Percentiles rank a stretch among this genome's conserved stretches.
phyloP scores from a whole-genome alignment of 371 early-diverging fungal species.

The Blastocladiella emersonii region DNA sequence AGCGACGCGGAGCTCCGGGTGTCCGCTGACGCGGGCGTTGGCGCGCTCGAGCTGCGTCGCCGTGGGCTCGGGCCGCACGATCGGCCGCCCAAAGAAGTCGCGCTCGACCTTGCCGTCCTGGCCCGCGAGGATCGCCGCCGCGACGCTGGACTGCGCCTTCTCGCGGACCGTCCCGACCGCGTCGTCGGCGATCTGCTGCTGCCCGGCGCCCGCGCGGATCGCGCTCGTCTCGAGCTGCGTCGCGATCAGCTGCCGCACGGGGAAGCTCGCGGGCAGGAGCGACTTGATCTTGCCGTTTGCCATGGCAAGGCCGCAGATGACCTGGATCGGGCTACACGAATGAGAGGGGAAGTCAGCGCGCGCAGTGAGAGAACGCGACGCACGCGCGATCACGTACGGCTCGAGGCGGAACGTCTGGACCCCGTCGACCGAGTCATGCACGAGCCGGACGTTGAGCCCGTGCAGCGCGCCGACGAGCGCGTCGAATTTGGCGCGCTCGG shows the following conservation, averaged over 20 bases:
- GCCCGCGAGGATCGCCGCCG: neutral
- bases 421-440: neutral
- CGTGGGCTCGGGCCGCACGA: constrained; percentile 6
- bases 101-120: constrained; percentile 4
- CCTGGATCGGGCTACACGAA: constrained; percentile 37
- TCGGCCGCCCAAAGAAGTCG: constrained; percentile 57
- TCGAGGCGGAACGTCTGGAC: neutral
- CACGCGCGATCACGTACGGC: neutral
- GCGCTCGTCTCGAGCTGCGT: constrained; percentile 56
- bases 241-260: constrained; percentile 59
- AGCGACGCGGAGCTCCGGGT: neutral
- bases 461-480: neutral
- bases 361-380: no score
- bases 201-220: no score
- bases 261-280: constrained; percentile 45
- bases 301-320: constrained; percentile 26
- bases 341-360: no score
- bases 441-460: constrained; percentile 6
- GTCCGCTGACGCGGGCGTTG: neutral
- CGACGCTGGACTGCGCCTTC: constrained; percentile 9
- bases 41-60: neutral
- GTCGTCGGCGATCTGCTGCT: neutral
- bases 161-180: constrained; percentile 9
- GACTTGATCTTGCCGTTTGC: constrained; percentile 16
- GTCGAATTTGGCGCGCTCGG: neutral